phyloP scores from a whole-genome alignment of 305 asterid genomes.

The Stenogyne calaminthoides region DNA sequence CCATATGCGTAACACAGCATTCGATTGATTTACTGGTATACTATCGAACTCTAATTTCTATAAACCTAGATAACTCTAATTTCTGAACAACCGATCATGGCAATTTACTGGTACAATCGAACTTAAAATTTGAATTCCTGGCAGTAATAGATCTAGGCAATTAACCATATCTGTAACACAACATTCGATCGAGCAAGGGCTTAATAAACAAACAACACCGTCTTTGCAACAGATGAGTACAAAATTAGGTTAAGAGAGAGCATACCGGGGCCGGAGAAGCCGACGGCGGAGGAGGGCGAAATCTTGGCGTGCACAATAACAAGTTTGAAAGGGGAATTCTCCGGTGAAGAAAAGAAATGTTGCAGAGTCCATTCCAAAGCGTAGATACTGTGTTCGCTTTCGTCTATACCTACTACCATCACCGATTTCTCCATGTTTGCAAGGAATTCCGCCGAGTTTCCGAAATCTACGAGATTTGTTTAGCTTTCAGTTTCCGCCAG shows the following conservation, averaged over 20 bases:
- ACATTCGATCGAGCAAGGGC: background rate
- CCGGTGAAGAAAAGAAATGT: slow-evolving; percentile 61
- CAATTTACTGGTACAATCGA: background rate
- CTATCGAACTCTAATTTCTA: too few relatives aligned
- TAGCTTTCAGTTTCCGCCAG: background rate
- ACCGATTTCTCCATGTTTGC: slow-evolving; percentile 62
- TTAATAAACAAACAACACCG: too few relatives aligned
- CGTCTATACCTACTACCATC: slow-evolving; percentile 83
- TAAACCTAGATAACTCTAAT: background rate
- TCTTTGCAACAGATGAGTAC: background rate
- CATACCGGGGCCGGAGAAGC: slow-evolving; percentile 81
- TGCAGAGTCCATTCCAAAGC: slow-evolving; percentile 83
- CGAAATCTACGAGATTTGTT: too few relatives aligned
- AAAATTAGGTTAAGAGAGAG: background rate
- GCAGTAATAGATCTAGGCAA: background rate
- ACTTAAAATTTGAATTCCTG: background rate
- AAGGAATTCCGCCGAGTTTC: background rate
- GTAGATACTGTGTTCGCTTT: slow-evolving; percentile 77
- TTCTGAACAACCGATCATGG: background rate
- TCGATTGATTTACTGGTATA: too few relatives aligned
- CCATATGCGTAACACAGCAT: too few relatives aligned
- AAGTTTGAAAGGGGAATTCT: slow-evolving; percentile 58
- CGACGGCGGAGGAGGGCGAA: slow-evolving; percentile 50
- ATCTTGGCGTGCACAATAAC: slow-evolving; percentile 74
- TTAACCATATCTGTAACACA: background rate